Conservation (phyloP, 177 flowering plant species). For the Vitis hybrid region DNA sequence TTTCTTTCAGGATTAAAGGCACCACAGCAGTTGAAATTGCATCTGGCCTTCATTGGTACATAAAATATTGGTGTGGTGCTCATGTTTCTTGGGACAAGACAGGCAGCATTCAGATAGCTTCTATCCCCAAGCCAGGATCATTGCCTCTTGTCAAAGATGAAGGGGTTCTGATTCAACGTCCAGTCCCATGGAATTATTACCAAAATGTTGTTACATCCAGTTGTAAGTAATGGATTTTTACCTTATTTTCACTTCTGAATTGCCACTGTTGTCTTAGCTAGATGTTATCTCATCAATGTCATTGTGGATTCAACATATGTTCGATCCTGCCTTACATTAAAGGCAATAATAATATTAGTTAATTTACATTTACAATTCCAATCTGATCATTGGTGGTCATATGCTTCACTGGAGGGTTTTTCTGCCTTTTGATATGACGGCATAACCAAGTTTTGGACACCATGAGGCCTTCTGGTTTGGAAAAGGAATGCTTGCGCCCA, state of each 20-base stretch:
- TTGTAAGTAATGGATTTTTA: conserved; percentile 50
- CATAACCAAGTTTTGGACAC: too few relatives aligned
- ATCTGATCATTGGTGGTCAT: too few relatives aligned
- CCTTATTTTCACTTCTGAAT: background rate
- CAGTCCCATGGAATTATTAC: conserved; percentile 92
- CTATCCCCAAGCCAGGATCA: conserved; percentile 71
- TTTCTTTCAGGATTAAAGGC: conserved; percentile 61
- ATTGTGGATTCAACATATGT: background rate
- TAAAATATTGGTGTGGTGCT: conserved; percentile 86
- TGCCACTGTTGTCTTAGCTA: background rate
- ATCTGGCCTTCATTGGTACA: conserved; percentile 90
- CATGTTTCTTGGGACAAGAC: conserved; percentile 98
- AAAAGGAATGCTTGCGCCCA: too few relatives aligned
- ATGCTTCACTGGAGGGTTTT: too few relatives aligned
- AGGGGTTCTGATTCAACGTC: conserved; percentile 67
- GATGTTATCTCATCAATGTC: too few relatives aligned
- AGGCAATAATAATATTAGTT: too few relatives aligned
- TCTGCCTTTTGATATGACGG: too few relatives aligned
- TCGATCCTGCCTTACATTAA: background rate
- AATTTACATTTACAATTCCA: too few relatives aligned
- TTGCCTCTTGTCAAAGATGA: conserved; percentile 62
- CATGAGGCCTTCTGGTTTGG: too few relatives aligned
- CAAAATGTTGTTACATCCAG: conserved; percentile 97
- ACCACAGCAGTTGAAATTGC: conserved; percentile 80
- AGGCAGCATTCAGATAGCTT: conserved; percentile 78